Evolutionary conservation across 108 stramenopile genomes (phyloP).

Genomic region (Skeletonema potamos): DNA sequence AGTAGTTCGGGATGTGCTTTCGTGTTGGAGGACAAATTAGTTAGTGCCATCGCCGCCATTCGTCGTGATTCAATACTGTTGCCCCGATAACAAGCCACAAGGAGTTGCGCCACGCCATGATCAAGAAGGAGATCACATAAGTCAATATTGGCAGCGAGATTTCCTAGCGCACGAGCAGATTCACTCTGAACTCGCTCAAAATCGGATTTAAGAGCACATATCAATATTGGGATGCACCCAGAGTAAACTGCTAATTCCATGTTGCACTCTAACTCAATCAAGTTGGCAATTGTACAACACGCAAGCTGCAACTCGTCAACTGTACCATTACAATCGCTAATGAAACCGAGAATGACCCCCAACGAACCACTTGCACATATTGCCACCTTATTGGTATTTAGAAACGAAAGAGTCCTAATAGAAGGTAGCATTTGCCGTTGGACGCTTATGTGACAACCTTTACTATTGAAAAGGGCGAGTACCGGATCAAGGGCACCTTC

Average conservation of each 20-base stretch:
- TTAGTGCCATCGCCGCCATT: conserved; percentile 71
- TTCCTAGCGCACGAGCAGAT: conserved; percentile 78
- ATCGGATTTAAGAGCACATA: conserved; percentile 52
- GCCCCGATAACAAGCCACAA: conserved; percentile 63
- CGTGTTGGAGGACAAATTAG: conserved; percentile 65
- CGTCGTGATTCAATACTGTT: conserved; percentile 50
- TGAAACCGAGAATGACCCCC: conserved; percentile 56
- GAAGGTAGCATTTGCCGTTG: conserved; percentile 80
- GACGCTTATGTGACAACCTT: conserved; percentile 54
- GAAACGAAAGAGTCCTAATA: conserved; percentile 71
- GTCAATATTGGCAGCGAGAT: conserved; percentile 80
- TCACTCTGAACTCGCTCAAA: conserved; percentile 62
- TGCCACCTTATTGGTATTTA: conserved; percentile 75
- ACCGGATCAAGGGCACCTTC: conserved; percentile 86
- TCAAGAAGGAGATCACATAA: conserved; percentile 62
- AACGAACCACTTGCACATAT: conserved; percentile 76
- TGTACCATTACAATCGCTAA: conserved; percentile 9
- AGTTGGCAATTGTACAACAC: conserved; percentile 83
- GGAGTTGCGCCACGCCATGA: conserved; percentile 46
- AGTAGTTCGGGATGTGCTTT: conserved; percentile 66
- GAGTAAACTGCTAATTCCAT: conserved; percentile 63
- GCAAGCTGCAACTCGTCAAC: conserved; percentile 55
- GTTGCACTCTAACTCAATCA: conserved; percentile 73
- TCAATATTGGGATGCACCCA: conserved; percentile 62
- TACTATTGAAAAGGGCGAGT: conserved; percentile 76